These are phyloP conservation scores for Populus tomentosa DNA, from an alignment of 441 rosid species.

Conservation along the genomic window DNA sequence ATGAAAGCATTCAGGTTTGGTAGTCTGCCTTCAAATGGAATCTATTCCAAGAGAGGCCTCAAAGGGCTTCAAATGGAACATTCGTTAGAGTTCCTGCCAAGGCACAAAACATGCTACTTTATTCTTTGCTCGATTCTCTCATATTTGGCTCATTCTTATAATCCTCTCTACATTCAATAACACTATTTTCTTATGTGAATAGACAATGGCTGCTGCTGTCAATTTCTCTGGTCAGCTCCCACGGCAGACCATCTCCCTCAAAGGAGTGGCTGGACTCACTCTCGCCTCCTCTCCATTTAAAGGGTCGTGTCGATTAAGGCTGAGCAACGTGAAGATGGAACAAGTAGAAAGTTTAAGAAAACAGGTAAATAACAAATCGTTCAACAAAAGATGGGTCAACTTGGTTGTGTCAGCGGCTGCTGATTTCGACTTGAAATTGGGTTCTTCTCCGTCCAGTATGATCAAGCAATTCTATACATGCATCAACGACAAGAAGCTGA, in stretches of 20 bases:
- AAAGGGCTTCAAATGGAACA: too few species aligned
- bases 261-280: not conserved
- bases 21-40: not conserved
- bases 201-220: conserved; percentile 25
- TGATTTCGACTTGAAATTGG: not conserved
- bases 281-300: conserved; percentile 7
- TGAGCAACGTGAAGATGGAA: conserved; percentile 3
- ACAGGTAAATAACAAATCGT: not conserved
- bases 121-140: conserved; percentile 27
- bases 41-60: not conserved
- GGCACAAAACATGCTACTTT: conserved; percentile 15
- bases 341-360: not conserved
- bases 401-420: conserved; percentile 3
- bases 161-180: not conserved
- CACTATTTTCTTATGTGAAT: not conserved
- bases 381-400: not conserved
- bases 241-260: conserved; percentile 9
- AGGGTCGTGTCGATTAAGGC: conserved; percentile 8
- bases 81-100: conserved; percentile 24
- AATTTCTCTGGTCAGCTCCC: conserved; percentile 26
- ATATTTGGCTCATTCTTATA: not conserved
- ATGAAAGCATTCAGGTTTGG: not conserved
- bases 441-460: conserved; percentile 36
- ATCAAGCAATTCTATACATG: conserved; percentile 44
- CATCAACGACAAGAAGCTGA: conserved; percentile 52